These are phyloP conservation scores for Chrysanthemum seticuspe DNA, from an alignment of 129 eudicot species.

Conservation along the genomic window DNA sequence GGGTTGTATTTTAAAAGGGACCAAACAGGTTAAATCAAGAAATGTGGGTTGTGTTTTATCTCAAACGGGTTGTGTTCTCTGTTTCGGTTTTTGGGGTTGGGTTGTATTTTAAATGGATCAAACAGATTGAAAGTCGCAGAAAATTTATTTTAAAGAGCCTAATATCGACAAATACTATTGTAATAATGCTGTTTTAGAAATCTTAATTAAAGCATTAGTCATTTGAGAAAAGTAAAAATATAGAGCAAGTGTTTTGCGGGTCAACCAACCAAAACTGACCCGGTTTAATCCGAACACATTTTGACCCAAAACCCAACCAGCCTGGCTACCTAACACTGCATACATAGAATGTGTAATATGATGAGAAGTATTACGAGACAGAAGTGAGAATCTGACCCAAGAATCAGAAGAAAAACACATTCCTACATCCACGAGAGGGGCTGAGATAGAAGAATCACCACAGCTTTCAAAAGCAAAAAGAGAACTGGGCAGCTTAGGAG, in stretches of 20 bases:
- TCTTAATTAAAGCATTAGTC: too few species aligned
- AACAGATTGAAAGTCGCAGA: too few species aligned
- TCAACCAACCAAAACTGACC: too few species aligned
- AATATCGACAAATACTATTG: too few species aligned
- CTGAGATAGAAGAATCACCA: constrained; percentile 33
- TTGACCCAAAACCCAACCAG: neutral
- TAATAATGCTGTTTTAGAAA: too few species aligned
- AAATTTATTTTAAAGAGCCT: too few species aligned
- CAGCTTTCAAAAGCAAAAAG: constrained; percentile 61
- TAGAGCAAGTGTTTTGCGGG: too few species aligned
- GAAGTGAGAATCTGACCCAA: constrained; percentile 62
- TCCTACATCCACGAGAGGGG: constrained; percentile 66
- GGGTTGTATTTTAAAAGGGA: neutral
- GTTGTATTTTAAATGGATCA: too few species aligned
- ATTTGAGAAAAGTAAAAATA: too few species aligned
- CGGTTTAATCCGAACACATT: neutral
- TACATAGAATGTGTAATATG: neutral
- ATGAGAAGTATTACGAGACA: neutral
- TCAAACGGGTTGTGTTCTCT: too few species aligned
- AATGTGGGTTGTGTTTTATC: neutral
- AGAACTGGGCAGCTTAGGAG: constrained; percentile 59
- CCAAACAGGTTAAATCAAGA: too few species aligned
- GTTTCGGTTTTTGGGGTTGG: too few species aligned
- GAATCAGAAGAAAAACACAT: constrained; percentile 86
- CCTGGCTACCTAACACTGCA: neutral